A percentile compares a stretch with the other conserved stretches of the same genome.
Evolutionary conservation across 306 rosid species (phyloP).

Genomic region (Chamaecrista fasciculata): DNA sequence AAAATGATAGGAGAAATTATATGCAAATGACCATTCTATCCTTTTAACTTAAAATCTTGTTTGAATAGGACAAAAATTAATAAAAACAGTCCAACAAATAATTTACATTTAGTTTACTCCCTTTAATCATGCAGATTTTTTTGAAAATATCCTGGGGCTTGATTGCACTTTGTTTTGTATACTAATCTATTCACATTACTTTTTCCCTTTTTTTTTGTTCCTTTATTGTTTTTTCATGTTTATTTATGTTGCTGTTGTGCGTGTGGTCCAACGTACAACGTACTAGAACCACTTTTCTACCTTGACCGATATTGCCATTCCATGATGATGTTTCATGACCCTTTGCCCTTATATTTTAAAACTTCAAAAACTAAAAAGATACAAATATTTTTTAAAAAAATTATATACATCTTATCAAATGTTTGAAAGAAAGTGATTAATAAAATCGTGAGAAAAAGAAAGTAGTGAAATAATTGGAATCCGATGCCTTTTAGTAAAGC

Average conservation of each 20-base stretch:
- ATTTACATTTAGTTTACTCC: no score
- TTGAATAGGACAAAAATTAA: no score
- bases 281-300: background rate
- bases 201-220: background rate
- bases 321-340: slow-evolving; percentile 26
- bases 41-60: no score
- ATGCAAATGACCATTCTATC: no score
- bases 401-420: no score
- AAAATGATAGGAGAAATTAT: no score
- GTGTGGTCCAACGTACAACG: slow-evolving; percentile 23
- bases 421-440: no score
- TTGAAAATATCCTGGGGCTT: no score
- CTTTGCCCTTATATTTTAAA: background rate
- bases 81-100: no score
- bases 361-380: background rate
- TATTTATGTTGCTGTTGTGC: background rate
- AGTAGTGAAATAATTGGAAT: background rate
- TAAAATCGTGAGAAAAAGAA: no score
- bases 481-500: background rate
- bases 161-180: background rate
- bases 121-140: no score
- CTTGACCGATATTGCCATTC: slow-evolving; percentile 25
- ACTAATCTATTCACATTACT: background rate
- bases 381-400: no score
- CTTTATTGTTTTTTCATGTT: background rate